Conservation (phyloP, 202 grass and related monocot species). For the Cymbopogon flexuosus region DNA sequence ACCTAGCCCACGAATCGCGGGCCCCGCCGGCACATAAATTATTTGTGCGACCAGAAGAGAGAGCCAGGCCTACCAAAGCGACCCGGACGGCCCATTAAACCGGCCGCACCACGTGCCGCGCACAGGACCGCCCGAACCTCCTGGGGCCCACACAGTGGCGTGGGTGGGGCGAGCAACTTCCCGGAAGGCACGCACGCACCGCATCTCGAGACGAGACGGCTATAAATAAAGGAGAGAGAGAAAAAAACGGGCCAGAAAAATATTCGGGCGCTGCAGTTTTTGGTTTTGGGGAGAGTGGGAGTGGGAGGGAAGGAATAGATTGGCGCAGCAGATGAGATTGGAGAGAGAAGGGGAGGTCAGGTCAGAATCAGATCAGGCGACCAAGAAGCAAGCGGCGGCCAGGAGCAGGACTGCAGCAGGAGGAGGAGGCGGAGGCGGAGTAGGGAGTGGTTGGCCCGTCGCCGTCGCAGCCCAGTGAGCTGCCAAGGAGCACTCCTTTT, state of each 20-base stretch:
- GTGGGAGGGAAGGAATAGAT: slow-evolving; percentile 19
- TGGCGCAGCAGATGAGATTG: slow-evolving; percentile 15
- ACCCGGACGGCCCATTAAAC: neutral
- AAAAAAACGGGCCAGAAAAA: neutral
- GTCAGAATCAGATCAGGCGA: neutral
- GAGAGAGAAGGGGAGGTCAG: neutral
- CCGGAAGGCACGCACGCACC: neutral
- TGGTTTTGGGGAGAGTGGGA: neutral
- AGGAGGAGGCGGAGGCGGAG: neutral
- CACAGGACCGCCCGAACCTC: neutral
- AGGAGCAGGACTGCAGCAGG: neutral
- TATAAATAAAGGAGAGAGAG: neutral
- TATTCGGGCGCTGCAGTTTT: neutral
- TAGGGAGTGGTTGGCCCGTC: slow-evolving; percentile 27
- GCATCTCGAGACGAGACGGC: neutral
- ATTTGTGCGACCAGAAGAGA: neutral
- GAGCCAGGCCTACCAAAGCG: neutral
- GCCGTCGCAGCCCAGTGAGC: slow-evolving; percentile 18
- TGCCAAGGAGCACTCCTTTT: slow-evolving; percentile 3
- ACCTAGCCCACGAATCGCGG: neutral
- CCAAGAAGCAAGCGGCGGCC: neutral
- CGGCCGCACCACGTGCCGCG: neutral
- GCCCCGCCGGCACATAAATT: neutral
- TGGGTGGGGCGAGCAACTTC: neutral
- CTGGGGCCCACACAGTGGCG: neutral